Base-by-base conservation (phyloP, 805 yeast species). In the Saccharomycopsis malanga region DNA sequence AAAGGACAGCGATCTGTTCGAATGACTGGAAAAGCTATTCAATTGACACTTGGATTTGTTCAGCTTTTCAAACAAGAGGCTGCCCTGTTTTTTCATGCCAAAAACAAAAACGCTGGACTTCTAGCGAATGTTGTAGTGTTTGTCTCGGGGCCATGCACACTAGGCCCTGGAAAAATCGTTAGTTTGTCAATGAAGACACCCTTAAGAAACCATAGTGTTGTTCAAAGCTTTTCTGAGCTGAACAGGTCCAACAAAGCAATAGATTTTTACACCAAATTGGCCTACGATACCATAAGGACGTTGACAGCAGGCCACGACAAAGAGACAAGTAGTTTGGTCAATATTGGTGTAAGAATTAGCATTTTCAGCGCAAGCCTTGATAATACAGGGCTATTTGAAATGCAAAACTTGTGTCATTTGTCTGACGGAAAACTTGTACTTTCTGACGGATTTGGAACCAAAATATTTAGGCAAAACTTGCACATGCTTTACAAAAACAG, bases 351-450 rank as follows among this genome's bases (percentile, higher is more conserved):
- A 15, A 50, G n/a, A 24, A 18, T 61, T 23, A 64, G 68, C 44
- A 43, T 70, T 4, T 69, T 61, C 49, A 51, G 64, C 1, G 72
- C 68, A 1, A 64, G 70, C 1, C 54, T 63, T 15, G 73, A 70
- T 45, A 74, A 71, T 52, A 65, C 62, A 1, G 75, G 75, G 1
- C 41, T 68, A 9, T 68, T 66, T 50, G 75, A 71, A 48, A 68
- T 70, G 73, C 65, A 61, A 44, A 42, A 60, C 1, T 52, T 70
- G 46, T 57, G 61, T 3, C 56, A 52, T 46, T 56, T 54, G 10
- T 61, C 73, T 4, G 61, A 64, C 49, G 74, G 75, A 0, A 47
- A 47, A 4, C 48, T 70, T 3, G 54, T 54, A 18, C 44, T 68
- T 25, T 53, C 52, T 27, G 71, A 65, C 21, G 56, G 65, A 3